Percentiles rank a stretch among this genome's conserved stretches.
phyloP scores from a whole-genome alignment of 1,139 yeast species.

The Taphrina populina region DNA sequence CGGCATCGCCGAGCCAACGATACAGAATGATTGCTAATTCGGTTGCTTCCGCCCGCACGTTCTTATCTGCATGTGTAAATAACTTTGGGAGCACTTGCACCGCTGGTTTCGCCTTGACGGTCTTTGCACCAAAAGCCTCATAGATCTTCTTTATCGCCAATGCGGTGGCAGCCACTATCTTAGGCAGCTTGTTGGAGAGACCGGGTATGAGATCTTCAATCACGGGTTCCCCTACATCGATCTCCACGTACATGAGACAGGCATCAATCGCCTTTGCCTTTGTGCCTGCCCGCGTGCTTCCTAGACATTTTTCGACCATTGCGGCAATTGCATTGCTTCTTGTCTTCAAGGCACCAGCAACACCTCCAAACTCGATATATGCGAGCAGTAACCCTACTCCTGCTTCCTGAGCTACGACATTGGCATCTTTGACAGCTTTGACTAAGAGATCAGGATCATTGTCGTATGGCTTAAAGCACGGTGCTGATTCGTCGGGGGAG shows the following conservation, averaged over 20 bases:
- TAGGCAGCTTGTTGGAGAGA: constrained; percentile 67
- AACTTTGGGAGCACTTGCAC: constrained; percentile 63
- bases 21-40: constrained; percentile 67
- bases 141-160: constrained; percentile 59
- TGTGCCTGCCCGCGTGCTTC: constrained; percentile 74
- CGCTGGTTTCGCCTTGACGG: constrained; percentile 61
- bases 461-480: constrained; percentile 54
- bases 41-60: constrained; percentile 78
- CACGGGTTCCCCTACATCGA: constrained; percentile 63
- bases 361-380: constrained; percentile 63
- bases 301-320: constrained; percentile 64
- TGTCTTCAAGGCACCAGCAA: constrained; percentile 45
- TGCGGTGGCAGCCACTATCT: constrained; percentile 69
- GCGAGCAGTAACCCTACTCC: constrained; percentile 61
- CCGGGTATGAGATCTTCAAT: constrained; percentile 68
- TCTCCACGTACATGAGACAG: constrained; percentile 61
- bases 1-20: constrained; percentile 70
- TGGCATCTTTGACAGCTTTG: constrained; percentile 67
- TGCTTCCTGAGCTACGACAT: constrained; percentile 89
- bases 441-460: constrained; percentile 56
- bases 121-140: constrained; percentile 66
- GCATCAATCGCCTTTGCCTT: constrained; percentile 65
- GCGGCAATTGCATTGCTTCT: constrained; percentile 34
- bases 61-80: constrained; percentile 83
- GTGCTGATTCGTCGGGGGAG: constrained; percentile 58